A percentile compares a stretch with the other conserved stretches of the same genome.
phyloP scores from a whole-genome alignment of 75 land plant genomes.

The Pinus taeda region DNA sequence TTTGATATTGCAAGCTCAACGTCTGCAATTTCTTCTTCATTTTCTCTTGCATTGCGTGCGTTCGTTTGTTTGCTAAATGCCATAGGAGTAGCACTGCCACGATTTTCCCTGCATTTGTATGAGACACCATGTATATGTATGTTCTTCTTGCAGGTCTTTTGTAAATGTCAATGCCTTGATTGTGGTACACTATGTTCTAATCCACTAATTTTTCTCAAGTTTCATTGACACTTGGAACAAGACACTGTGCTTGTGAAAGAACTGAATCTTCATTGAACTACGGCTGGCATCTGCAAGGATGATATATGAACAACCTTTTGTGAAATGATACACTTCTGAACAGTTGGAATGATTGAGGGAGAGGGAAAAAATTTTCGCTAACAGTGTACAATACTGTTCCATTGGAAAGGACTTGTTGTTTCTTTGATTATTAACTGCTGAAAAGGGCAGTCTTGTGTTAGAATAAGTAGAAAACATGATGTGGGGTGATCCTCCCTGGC shows the following conservation, averaged over 20 bases:
- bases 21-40: not conserved
- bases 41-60: not conserved
- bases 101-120: not conserved
- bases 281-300: not conserved
- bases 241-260: not conserved
- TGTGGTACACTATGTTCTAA: not conserved
- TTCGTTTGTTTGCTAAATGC: not conserved
- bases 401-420: not conserved
- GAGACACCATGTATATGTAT: not conserved
- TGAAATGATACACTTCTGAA: not conserved
- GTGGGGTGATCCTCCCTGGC: too few relatives aligned
- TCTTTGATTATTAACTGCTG: not conserved
- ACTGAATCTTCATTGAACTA: too few relatives aligned
- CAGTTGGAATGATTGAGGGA: too few relatives aligned
- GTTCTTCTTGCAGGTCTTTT: too few relatives aligned
- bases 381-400: not conserved
- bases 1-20: too few relatives aligned
- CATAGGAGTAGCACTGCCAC: not conserved
- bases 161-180: not conserved
- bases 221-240: not conserved
- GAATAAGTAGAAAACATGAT: too few relatives aligned
- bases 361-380: not conserved
- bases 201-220: not conserved
- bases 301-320: not conserved
- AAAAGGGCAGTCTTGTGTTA: not conserved